Percentiles rank a stretch among this genome's conserved stretches.
phyloP scores from a whole-genome alignment of 164 flowering plant species.

The Tetrastigma voinierianum region DNA sequence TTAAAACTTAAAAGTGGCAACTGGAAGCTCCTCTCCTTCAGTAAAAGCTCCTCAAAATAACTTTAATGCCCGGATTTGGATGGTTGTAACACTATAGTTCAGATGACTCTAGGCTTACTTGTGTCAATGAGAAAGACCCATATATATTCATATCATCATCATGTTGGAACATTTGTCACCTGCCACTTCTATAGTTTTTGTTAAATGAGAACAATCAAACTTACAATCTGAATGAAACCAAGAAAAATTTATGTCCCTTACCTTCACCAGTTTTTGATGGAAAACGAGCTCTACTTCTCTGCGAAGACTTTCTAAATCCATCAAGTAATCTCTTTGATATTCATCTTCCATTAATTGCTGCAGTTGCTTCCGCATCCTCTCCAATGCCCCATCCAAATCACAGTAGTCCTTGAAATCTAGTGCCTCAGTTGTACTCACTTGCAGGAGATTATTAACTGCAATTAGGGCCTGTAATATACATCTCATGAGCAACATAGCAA shows the following conservation, averaged over 20 bases:
- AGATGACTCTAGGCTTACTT: not conserved
- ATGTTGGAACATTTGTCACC: conserved; percentile 24
- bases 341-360: conserved; percentile 54
- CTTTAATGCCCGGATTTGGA: no score
- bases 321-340: conserved; percentile 46
- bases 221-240: not conserved
- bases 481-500: not conserved
- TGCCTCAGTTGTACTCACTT: conserved; percentile 54
- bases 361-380: conserved; percentile 54
- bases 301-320: conserved; percentile 69
- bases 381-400: conserved; percentile 57
- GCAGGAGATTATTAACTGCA: conserved; percentile 70
- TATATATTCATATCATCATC: conserved; percentile 2
- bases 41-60: no score
- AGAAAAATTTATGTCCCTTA: conserved; percentile 9
- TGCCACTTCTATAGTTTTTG: conserved; percentile 2
- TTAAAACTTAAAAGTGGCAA: no score
- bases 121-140: not conserved
- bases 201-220: not conserved
- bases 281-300: conserved; percentile 67
- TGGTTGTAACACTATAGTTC: not conserved
- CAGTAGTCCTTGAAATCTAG: conserved; percentile 62
- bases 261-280: conserved; percentile 54
- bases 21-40: no score
- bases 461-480: conserved; percentile 55